These are phyloP conservation scores for Silene noctiflora DNA, from an alignment of 179 eudicot genomes.

Conservation along the genomic window DNA sequence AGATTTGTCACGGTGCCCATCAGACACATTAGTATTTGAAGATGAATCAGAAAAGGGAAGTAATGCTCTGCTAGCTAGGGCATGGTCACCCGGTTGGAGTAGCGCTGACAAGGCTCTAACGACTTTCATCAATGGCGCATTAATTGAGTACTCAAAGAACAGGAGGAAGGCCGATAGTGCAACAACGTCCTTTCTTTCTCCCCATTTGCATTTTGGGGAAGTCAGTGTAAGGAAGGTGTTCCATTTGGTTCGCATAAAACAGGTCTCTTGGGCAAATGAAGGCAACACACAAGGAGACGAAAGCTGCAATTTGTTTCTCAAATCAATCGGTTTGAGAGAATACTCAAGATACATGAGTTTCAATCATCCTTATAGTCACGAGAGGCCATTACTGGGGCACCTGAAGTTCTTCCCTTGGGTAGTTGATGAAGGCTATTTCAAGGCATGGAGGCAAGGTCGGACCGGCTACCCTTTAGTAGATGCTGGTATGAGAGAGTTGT, in stretches of 20 bases:
- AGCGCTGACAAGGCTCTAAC: conserved; percentile 87
- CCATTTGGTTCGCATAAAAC: conserved; percentile 77
- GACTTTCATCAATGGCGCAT: conserved; percentile 72
- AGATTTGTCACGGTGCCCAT: conserved; percentile 62
- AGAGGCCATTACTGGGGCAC: conserved; percentile 88
- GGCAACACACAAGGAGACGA: conserved; percentile 85
- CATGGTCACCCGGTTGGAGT: conserved; percentile 99
- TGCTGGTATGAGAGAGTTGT: conserved; percentile 97
- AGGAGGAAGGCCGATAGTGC: conserved; percentile 96
- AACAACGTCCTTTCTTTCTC: conserved; percentile 96
- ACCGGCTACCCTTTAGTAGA: conserved; percentile 97
- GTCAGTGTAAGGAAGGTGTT: conserved; percentile 85
- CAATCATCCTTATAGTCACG: conserved; percentile 91
- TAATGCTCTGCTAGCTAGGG: conserved; percentile 94
- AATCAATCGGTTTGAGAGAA: conserved; percentile 90
- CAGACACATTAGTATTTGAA: conserved; percentile 69
- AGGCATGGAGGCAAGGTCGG: conserved; percentile 98
- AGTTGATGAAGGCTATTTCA: conserved; percentile 74
- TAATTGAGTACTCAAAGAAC: conserved; percentile 76
- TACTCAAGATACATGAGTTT: conserved; percentile 94
- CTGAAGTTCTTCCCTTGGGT: conserved; percentile 94
- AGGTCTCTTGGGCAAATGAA: conserved; percentile 89
- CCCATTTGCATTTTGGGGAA: conserved; percentile 94
- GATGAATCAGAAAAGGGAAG: conserved; percentile 91
- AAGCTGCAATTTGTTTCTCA: conserved; percentile 88